Evolutionary conservation across 2,329 filamentous ascomycete species (phyloP), one percentile per base, ranked within the genome.

Genomic region (Claviceps sorghi): DNA sequence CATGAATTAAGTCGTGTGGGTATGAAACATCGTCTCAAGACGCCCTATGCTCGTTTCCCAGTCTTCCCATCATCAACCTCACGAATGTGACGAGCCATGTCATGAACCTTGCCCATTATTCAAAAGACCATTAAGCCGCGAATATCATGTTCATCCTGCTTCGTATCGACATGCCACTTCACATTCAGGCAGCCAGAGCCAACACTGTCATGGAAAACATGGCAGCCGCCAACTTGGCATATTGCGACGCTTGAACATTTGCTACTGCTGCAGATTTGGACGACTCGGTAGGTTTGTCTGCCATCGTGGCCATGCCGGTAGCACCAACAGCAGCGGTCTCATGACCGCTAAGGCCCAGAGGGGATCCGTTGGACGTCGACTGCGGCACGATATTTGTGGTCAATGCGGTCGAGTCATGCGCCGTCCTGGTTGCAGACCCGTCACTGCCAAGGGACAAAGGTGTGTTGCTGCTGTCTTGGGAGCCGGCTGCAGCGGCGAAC

Each of bases 311-410:
- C 17, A 47, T 41, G 15, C 38, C n/a, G 1, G 53, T 41, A 19
- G 48, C 45, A 15, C 40, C 43, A 2, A 48, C n/a, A 10, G 44
- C 42, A 13, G 19, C 47, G 2, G 53, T 55, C 52, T 61, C 58
- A 21, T 60, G 58, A 22, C 59, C 59, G n/a, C 53, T 55, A 15
- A 60, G 54, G 21, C 59, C 59, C 30, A 56, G 43, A 6, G 54
- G 26, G 2, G 51, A 46, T 26, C 22, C 44, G 4, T 44, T 41
- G 9, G 56, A 30, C 36, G 22, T 42, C 26, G 46, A 9, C 8
- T 38, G 36, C 36, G 36, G 10, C 21, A 30, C 50, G 17, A 34
- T 36, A 34, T 36, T 41, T 15, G 54, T 48, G 8, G 53, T 45
- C 19, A 49, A 38, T 15, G 44, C 15, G 17, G 53, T 54, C 6